phyloP scores from a whole-genome alignment of 768 basidiomycete genomes.

The Agrocybe pediades region DNA sequence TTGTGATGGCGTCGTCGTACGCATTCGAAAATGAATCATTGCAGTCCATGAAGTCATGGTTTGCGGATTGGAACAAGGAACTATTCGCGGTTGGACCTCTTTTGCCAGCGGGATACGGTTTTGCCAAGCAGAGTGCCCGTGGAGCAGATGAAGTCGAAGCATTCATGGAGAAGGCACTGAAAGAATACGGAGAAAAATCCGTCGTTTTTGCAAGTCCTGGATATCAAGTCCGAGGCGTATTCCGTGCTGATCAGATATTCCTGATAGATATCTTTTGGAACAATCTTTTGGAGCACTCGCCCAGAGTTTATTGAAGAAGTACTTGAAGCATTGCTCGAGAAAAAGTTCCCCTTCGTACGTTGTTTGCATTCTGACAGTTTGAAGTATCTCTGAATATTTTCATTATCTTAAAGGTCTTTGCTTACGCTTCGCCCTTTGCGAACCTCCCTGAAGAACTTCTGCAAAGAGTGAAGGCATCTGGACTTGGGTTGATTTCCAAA shows the following conservation, averaged over 20 bases:
- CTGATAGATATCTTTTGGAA: conserved; percentile 13
- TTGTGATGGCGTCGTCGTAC: conserved; percentile 1
- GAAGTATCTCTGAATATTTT: background rate
- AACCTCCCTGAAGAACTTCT: conserved; percentile 6
- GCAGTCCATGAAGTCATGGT: conserved; percentile 6
- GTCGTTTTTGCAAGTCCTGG: conserved; percentile 11
- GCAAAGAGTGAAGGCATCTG: background rate
- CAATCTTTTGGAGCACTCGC: conserved; percentile 5
- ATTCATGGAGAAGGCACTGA: conserved; percentile 2
- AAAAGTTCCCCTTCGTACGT: conserved; percentile 13
- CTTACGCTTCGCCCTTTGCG: conserved; percentile 10
- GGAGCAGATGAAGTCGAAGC: background rate
- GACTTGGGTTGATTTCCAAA: conserved; percentile 3
- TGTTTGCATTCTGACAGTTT: background rate
- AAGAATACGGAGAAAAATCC: conserved; percentile 3
- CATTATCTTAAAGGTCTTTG: conserved; percentile 2
- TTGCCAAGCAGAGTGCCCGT: background rate
- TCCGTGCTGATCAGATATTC: background rate
- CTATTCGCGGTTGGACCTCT: conserved; percentile 12
- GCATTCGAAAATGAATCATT: conserved; percentile 3
- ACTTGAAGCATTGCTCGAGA: conserved; percentile 10
- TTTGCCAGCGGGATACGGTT: conserved; percentile 5
- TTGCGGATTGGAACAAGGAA: conserved; percentile 1
- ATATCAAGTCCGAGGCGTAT: background rate
- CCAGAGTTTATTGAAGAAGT: conserved; percentile 11